Evolutionary conservation across 164 flowering plant genomes (phyloP).

Genomic region (Saururus chinensis): DNA sequence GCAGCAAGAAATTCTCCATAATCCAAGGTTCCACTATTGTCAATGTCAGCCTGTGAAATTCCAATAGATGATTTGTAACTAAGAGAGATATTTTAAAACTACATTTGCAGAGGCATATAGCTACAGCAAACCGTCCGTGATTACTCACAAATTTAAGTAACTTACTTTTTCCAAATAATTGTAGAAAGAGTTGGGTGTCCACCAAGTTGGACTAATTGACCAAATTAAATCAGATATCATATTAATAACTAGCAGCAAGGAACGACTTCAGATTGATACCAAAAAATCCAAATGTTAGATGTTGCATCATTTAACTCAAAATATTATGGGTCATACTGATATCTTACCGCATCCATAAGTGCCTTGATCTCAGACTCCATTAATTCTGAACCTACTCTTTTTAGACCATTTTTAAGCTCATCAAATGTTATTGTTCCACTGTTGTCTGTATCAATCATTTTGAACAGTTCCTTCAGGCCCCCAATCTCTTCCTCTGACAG

Average conservation of each 20-base stretch:
- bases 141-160: too few species aligned
- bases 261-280: background rate
- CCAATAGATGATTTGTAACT: too few species aligned
- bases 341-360: constrained; percentile 76
- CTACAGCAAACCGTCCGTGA: too few species aligned
- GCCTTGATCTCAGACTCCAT: constrained; percentile 78
- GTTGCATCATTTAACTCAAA: too few species aligned
- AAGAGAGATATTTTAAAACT: too few species aligned
- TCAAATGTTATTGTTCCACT: constrained; percentile 86
- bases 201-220: too few species aligned
- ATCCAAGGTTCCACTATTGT: constrained; percentile 73
- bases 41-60: constrained; percentile 68
- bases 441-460: constrained; percentile 78
- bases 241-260: background rate
- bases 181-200: too few species aligned
- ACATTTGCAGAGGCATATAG: too few species aligned
- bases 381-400: constrained; percentile 68
- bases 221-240: too few species aligned
- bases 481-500: constrained; percentile 94
- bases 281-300: background rate
- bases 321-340: background rate
- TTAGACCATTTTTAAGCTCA: constrained; percentile 73
- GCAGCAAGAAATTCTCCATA: constrained; percentile 90
- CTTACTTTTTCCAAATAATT: too few species aligned
- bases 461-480: constrained; percentile 79